These are phyloP conservation scores for Leishmania mexicana DNA, from an alignment of 208 protist species.

Conservation along the genomic window DNA sequence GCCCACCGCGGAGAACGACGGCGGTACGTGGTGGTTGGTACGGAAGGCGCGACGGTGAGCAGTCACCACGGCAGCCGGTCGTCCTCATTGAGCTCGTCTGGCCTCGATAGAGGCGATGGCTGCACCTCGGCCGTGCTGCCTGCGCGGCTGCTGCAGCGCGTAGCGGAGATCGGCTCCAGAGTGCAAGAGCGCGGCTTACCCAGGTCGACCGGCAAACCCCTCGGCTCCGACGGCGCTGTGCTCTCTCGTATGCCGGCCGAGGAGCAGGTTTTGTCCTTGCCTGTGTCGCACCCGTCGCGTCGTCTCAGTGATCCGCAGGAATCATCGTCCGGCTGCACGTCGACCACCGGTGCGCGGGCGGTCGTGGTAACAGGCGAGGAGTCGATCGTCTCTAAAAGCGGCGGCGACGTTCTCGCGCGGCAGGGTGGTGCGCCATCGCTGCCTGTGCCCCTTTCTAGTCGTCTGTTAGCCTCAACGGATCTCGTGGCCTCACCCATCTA, in stretches of 20 bases:
- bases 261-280: background rate
- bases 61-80: background rate
- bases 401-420: background rate
- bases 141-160: slow-evolving; percentile 28
- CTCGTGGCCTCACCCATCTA: background rate
- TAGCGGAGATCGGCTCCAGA: slow-evolving; percentile 20
- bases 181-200: slow-evolving; percentile 11
- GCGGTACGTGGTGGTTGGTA: slow-evolving; percentile 3
- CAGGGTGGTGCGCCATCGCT: background rate
- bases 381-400: background rate
- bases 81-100: background rate
- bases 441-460: background rate
- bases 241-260: background rate
- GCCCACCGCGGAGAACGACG: background rate
- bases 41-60: background rate
- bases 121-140: slow-evolving; percentile 5
- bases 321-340: background rate
- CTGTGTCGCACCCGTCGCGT: background rate
- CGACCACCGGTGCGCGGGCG: background rate
- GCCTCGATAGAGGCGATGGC: background rate
- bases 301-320: no score
- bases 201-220: background rate
- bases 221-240: background rate
- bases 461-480: background rate
- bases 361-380: slow-evolving; percentile 6